phyloP scores from a whole-genome alignment of 345 rosid genomes.

The Euphorbia lathyris region DNA sequence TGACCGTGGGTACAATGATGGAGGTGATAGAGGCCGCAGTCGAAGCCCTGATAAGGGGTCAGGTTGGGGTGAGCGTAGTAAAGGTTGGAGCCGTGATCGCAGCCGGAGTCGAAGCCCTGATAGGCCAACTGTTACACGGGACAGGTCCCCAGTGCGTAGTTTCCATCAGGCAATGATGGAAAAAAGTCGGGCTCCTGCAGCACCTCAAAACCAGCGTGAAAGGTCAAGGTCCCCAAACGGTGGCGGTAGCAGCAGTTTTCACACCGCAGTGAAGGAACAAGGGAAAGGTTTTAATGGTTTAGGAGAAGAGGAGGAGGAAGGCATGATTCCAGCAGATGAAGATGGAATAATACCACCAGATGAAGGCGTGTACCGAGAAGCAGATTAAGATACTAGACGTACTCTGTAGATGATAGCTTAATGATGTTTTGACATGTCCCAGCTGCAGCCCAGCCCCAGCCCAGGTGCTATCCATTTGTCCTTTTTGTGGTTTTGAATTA shows the following conservation, averaged over 20 bases:
- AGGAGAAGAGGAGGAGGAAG: conserved; percentile 44
- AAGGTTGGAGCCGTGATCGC: conserved; percentile 30
- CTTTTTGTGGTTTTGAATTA: neutral
- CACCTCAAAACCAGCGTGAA: conserved; percentile 12
- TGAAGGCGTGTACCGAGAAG: neutral
- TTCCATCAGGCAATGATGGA: conserved; percentile 74
- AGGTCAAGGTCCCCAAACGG: conserved; percentile 28
- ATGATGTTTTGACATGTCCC: neutral
- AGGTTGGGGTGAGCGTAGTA: conserved; percentile 37
- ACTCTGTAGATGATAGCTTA: neutral
- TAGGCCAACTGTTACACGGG: conserved; percentile 32
- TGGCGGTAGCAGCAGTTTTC: conserved; percentile 16
- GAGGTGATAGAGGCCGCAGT: conserved; percentile 33
- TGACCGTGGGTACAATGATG: conserved; percentile 26
- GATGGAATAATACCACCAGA: neutral
- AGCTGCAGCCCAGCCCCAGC: neutral
- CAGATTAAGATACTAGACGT: neutral
- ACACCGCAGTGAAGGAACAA: conserved; percentile 11
- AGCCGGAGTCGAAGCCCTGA: conserved; percentile 60
- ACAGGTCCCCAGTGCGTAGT: conserved; percentile 48
- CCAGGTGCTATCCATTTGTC: neutral
- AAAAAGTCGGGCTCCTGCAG: conserved; percentile 25
- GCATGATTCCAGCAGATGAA: conserved; percentile 33
- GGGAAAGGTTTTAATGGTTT: conserved; percentile 1
- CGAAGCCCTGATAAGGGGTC: conserved; percentile 39